Evolutionary conservation across 345 rosid genomes (phyloP).

Genomic region (Noccaea bulbosa): DNA sequence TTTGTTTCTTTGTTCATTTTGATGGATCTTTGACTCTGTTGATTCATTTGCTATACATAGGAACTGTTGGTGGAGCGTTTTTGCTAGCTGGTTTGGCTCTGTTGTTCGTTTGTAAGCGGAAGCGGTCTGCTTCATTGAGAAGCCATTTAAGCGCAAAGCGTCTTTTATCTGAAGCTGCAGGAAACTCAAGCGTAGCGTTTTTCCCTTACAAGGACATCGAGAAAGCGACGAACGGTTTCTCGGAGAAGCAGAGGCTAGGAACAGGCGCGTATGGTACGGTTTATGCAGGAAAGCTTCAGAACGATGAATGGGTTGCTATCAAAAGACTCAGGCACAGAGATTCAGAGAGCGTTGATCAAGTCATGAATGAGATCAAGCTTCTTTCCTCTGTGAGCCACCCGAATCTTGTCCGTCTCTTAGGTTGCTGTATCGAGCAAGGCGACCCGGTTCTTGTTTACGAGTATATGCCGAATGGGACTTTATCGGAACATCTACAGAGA

Average conservation of each 20-base stretch:
- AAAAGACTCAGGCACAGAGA: conserved; percentile 80
- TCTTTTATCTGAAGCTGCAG: conserved; percentile 75
- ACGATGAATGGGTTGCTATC: conserved; percentile 77
- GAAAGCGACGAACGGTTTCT: conserved; percentile 74
- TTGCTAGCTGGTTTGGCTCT: conserved; percentile 51
- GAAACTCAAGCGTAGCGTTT: conserved; percentile 72
- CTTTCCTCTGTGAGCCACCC: conserved; percentile 92
- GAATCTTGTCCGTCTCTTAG: conserved; percentile 85
- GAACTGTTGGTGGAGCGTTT: conserved; percentile 62
- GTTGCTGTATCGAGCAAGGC: conserved; percentile 89
- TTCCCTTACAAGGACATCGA: conserved; percentile 75
- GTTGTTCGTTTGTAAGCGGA: conserved; percentile 50
- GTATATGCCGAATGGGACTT: conserved; percentile 87
- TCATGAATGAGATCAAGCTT: conserved; percentile 94
- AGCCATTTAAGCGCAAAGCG: conserved; percentile 67
- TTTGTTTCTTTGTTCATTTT: conserved; percentile 7
- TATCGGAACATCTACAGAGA: conserved; percentile 81
- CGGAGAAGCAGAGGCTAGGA: conserved; percentile 77
- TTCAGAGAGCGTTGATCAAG: conserved; percentile 78
- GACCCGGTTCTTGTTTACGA: conserved; percentile 91
- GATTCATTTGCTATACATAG: conserved; percentile 43
- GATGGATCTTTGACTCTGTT: conserved; percentile 24
- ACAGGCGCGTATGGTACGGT: conserved; percentile 97
- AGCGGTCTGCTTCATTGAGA: conserved; percentile 50
- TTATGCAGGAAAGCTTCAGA: conserved; percentile 75